Conservation (phyloP, 2,329 filamentous ascomycete species). For the Cladosporium velox region DNA sequence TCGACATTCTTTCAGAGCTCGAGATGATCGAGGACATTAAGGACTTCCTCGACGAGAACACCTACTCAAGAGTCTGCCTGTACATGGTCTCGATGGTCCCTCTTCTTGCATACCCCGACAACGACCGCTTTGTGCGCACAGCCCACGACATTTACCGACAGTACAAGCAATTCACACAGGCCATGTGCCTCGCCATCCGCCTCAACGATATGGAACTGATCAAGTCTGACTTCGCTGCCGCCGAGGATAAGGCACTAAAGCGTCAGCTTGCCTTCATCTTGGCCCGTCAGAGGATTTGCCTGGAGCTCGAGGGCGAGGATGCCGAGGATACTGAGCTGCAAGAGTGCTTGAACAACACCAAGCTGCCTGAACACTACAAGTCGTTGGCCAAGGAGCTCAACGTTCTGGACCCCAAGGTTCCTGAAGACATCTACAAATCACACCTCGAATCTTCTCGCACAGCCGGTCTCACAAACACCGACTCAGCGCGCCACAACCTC, state of each 20-base stretch:
- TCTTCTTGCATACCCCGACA: slow-evolving; percentile 94
- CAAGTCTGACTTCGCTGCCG: slow-evolving; percentile 75
- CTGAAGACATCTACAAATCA: slow-evolving; percentile 99
- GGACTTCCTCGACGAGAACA: slow-evolving; percentile 88
- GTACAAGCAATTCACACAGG: slow-evolving; percentile 90
- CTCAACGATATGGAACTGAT: slow-evolving; percentile 83
- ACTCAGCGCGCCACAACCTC: slow-evolving; percentile 93
- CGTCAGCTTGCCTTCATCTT: slow-evolving; percentile 94
- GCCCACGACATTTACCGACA: slow-evolving; percentile 92
- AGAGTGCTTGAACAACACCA: slow-evolving; percentile 85
- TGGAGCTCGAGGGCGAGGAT: slow-evolving; percentile 66
- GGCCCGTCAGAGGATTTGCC: slow-evolving; percentile 83
- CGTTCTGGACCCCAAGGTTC: slow-evolving; percentile 92
- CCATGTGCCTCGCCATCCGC: slow-evolving; percentile 90
- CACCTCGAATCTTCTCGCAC: slow-evolving; percentile 95
- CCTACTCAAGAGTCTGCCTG: slow-evolving; percentile 86
- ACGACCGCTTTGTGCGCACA: slow-evolving; percentile 89
- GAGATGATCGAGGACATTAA: slow-evolving; percentile 95
- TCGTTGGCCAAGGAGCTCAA: slow-evolving; percentile 92
- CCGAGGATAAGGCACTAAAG: slow-evolving; percentile 77
- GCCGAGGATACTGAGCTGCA: slow-evolving; percentile 73
- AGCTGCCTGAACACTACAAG: slow-evolving; percentile 90
- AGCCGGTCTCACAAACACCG: slow-evolving; percentile 88
- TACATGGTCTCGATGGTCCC: slow-evolving; percentile 99
- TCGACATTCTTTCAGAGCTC: slow-evolving; percentile 93